Conservation (phyloP, 768 basidiomycete genomes). For the Lactarius vividus region DNA sequence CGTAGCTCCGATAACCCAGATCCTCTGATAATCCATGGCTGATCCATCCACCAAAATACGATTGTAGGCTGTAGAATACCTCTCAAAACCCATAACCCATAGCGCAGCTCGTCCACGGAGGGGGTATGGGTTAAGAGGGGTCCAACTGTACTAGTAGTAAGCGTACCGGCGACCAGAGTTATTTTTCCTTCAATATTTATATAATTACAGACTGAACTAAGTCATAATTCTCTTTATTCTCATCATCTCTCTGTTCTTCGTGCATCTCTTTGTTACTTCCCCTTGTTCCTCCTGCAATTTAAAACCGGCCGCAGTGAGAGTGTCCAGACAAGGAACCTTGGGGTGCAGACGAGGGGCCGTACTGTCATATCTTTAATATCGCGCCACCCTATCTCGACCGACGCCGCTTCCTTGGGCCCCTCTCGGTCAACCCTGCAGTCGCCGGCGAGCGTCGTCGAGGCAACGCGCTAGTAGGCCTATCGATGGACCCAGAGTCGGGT, state of each 20-base stretch:
- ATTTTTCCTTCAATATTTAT: background rate
- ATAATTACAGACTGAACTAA: background rate
- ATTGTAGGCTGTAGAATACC: too few relatives aligned
- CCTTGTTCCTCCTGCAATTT: background rate
- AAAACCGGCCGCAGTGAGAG: background rate
- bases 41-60: too few relatives aligned
- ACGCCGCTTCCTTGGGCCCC: slow-evolving; percentile 1
- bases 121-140: too few relatives aligned
- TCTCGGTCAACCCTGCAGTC: background rate
- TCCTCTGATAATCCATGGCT: too few relatives aligned
- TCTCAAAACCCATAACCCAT: too few relatives aligned
- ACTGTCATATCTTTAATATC: background rate
- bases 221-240: background rate
- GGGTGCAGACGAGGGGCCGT: background rate
- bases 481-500: background rate
- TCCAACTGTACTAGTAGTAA: too few relatives aligned
- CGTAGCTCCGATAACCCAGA: too few relatives aligned
- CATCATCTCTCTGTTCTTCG: background rate
- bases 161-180: too few relatives aligned
- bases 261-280: background rate
- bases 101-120: too few relatives aligned
- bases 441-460: background rate
- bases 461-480: background rate
- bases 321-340: background rate
- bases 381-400: background rate